Base-by-base conservation (phyloP, 805 yeast species). In the Kuraishia capsulata region DNA sequence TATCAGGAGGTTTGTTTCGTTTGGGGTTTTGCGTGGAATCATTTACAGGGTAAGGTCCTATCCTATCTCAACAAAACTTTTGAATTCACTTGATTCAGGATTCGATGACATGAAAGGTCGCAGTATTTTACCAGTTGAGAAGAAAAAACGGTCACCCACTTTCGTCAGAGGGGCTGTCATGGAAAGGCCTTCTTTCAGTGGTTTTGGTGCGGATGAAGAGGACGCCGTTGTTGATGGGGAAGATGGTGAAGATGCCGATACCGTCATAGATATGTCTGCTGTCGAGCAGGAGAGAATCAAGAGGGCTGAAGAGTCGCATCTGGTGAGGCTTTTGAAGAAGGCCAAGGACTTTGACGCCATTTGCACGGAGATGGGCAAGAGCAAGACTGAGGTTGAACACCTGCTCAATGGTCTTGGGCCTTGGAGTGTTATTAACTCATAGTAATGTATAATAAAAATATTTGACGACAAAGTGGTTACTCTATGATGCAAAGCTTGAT, bases 11-110 rank as follows among this genome's bases (percentile, higher is more conserved):
- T 85, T 92, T 48, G 65, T 92, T 17, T 76, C 88, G 16, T 92
- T 89, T 65, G 99, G 99, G 1, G 70, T 86, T 2, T 64, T 86
- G 19, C 73, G 87, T 43, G 87, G 95, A 0, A 51, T 92, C 4
- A 81, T 94, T 6, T 88, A 88, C 53, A 62, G 97, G 37, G 83
- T 88, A 1, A 72, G 82, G 39, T 65, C 88, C 17, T 85, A 76
- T 51, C 97, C 97, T 0, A 61, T 85, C 1, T 56, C 75, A 38
- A 63, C 57, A 26, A 55, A 60, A 33, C 51, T 69, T 11, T 57
- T 60, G n/a, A 57, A 59, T 31, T 56, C 65, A 0, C 50, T 63
- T 3, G 73, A 67, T 17, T 14, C 42, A 16, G 49, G 47, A 11
- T 30, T 32, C 9, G 39, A 39, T n/a, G 20, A 30, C 13, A 30